Percentiles rank a stretch among this genome's conserved stretches.
Conservation (phyloP, 345 rosid species). For the Dimocarpus longan region DNA sequence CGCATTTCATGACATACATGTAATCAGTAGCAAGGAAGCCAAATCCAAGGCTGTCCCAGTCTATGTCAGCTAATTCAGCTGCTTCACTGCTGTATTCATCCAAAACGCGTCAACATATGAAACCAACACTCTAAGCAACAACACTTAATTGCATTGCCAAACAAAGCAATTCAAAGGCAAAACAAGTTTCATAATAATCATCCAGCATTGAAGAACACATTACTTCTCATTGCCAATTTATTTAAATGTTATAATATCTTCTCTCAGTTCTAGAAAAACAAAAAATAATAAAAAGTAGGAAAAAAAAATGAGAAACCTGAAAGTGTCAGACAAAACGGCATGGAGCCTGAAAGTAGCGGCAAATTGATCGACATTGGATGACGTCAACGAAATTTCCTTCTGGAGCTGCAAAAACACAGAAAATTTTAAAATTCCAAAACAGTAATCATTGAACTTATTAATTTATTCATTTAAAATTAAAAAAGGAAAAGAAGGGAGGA, state of each 20-base stretch:
- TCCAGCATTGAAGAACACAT: background rate
- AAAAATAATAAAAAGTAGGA: too few species aligned
- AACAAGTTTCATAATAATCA: background rate
- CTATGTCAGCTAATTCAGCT: conserved; percentile 61
- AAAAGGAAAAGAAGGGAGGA: background rate
- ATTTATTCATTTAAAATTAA: background rate
- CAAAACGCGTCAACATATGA: conserved; percentile 6
- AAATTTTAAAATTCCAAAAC: background rate
- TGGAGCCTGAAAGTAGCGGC: conserved; percentile 36
- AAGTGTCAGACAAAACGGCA: conserved; percentile 43
- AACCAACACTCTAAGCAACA: background rate
- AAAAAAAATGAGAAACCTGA: conserved; percentile 34
- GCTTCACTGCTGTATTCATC: conserved; percentile 37
- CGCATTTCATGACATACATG: conserved; percentile 79
- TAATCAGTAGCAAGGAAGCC: conserved; percentile 73
- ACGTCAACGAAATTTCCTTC: conserved; percentile 38
- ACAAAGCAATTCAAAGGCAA: too few species aligned
- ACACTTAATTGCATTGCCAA: background rate
- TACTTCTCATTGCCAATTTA: background rate
- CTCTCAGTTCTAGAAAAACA: too few species aligned
- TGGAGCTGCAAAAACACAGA: conserved; percentile 27
- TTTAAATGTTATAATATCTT: background rate
- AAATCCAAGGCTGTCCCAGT: conserved; percentile 91
- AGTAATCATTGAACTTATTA: too few species aligned
- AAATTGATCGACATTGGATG: conserved; percentile 24